Conservation (phyloP, 78 protist species). For the Dictyostelium discoideum region dicty_2.7 NC_007090.3:3708001-3708500, state of each 20-base stretch:
- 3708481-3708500: constrained; percentile 94
- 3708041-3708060: not conserved
- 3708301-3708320: constrained; percentile 91
- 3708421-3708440: constrained; percentile 79
- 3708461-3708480: constrained; percentile 98
- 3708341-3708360: constrained; percentile 95
- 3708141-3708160: constrained; percentile 96
- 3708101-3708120: constrained; percentile 74
- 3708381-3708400: constrained; percentile 93
- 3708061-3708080: constrained; percentile 1
- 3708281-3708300: constrained; percentile 96
- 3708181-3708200: constrained; percentile 98
- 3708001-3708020: not conserved
- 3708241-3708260: constrained; percentile 98
- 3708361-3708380: constrained; percentile 96
- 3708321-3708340: constrained; percentile 95
- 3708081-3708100: constrained; percentile 82
- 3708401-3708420: constrained; percentile 44
- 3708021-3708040: not conserved
- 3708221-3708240: constrained; percentile 38
- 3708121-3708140: constrained; percentile 96
- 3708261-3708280: constrained; percentile 99
- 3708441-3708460: constrained; percentile 88
- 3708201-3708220: constrained; percentile 95
- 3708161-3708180: constrained; percentile 91